Evolutionary conservation across 441 rosid genomes (phyloP).

Genomic region (Adansonia gregorii): DNA sequence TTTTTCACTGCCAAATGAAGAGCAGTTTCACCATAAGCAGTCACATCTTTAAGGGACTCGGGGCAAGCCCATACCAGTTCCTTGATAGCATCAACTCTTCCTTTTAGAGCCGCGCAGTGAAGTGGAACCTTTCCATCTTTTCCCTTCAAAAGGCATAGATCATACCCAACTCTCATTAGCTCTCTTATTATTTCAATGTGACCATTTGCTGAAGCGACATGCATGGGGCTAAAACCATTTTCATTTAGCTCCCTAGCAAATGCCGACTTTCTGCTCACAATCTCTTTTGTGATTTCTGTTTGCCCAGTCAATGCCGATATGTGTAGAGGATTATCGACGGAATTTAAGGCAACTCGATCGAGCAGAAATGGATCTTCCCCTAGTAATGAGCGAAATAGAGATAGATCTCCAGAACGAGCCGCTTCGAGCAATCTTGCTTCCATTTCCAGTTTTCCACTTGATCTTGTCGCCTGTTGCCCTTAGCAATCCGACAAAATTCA

Average conservation of each 20-base stretch:
- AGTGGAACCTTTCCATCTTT: conserved; percentile 20
- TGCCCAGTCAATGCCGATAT: conserved; percentile 23
- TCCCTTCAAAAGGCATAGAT: neutral
- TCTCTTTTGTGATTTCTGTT: conserved; percentile 21
- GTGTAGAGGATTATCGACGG: conserved; percentile 30
- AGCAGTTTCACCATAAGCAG: conserved; percentile 18
- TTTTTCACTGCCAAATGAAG: conserved; percentile 30
- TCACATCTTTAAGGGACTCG: conserved; percentile 4
- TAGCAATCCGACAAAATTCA: neutral
- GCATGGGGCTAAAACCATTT: conserved; percentile 26
- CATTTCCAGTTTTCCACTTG: conserved; percentile 19
- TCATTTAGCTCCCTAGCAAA: conserved; percentile 21
- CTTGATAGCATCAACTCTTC: conserved; percentile 2
- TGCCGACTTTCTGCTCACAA: conserved; percentile 19
- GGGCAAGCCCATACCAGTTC: conserved; percentile 24
- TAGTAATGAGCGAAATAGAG: conserved; percentile 25
- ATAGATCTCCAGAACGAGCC: conserved; percentile 31
- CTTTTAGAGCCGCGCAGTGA: conserved; percentile 26
- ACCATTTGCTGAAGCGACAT: conserved; percentile 20
- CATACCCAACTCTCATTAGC: neutral
- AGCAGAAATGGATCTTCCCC: conserved; percentile 33
- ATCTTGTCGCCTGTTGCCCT: neutral
- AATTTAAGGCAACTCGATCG: neutral
- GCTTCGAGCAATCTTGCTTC: conserved; percentile 33
- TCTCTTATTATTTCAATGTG: neutral